Evolutionary conservation across 108 stramenopile genomes (phyloP), one percentile per base, ranked within the genome.

Genomic region (Nannochloropsis granulata): DNA sequence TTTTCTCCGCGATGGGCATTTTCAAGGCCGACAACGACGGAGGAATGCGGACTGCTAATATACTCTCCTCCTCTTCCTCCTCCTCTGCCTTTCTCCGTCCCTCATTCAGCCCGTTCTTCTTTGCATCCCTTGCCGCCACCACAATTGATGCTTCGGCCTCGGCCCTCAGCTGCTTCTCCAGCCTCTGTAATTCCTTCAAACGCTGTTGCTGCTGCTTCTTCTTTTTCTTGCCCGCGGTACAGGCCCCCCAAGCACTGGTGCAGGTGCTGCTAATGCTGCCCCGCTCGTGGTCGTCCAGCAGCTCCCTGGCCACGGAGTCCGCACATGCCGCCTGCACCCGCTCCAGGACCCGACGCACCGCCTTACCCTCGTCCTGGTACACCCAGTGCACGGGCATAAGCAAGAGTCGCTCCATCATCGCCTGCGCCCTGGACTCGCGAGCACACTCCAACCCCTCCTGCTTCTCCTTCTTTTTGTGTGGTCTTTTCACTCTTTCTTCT

Each of bases 341-440:
- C 43, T 80, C 86, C 26, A 83, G 43, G 23, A 45, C 83, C 34
- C 78, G 83, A 23, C 78, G 78, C 79, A 86, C 86, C 23, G 78
- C 78, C 24, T 82, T 82, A 26, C 86, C 86, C n/a, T 83, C 86
- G 44, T 86, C 86, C 82, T 86, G 86, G 23, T 44, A 82, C 23
- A 82, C 82, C 42, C 43, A 82, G 82, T 26, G 25, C 23, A 83
- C 45, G 25, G 25, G 25, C 24, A 26, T 82, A 21, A 82, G 43
- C 23, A 83, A 23, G 13, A 71, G 71, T n/a, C 13, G 7, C 78
- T 25, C 21, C 85, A 43, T 25, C 82, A 82, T 79, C 83, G 24
- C 82, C 43, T 83, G 80, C 78, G 83, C 86, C 79, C 80, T 11
- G 82, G 78, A n/a, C 44, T 43, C 10, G 78, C 79, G 11, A 79